Evolutionary conservation across 257 asterid genomes (phyloP), one percentile per base, ranked within the genome.

Genomic region (Schizonepeta tenuifolia): DNA sequence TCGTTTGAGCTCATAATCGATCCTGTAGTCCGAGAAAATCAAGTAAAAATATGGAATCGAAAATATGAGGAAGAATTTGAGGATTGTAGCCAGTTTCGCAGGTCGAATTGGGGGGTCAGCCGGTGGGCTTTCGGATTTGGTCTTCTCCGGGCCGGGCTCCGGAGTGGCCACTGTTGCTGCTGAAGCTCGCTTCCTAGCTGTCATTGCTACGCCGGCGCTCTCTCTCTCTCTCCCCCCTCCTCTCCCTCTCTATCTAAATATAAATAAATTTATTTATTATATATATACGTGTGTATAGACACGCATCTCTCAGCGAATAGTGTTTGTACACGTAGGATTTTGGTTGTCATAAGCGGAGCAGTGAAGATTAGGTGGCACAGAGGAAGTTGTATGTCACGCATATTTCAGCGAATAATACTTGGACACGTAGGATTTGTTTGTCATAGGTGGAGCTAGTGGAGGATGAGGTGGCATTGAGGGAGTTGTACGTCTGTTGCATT

Each of bases 11-110:
- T 85, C 91, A 26, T 76, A 80, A 35, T 88, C 96, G 31, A 91
- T 85, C 53, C 65, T 71, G 78, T 83, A 85, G 79, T 81, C 86
- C n/a, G 58, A 76, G 77, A 84, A 86, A 62, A 93, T 80, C 83
- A 83, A 83, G 75, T 80, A 89, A 2, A 83, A 77, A 67, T 93
- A 93, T 0, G 97, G 96, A 74, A 91, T 79, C 77, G 83, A 54
- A 55, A 93, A 83, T 35, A 81, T 5, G 68, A 75, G 71, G 10
- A 83, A 65, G 69, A 84, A 70, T 84, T 77, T 86, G 59, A 84
- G 62, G 56, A 93, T 84, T 28, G 86, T 78, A 56, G 65, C 33
- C 66, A 70, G 41, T 83, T 92, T 89, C 5, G 95, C 82, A 4
- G 96, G 90, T 13, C 95, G 80, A 65, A 89, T 81, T 8, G 83